A percentile compares a stretch with the other conserved stretches of the same genome.
Conservation (phyloP, 106 monocot species). For the Allium fistulosum region DNA sequence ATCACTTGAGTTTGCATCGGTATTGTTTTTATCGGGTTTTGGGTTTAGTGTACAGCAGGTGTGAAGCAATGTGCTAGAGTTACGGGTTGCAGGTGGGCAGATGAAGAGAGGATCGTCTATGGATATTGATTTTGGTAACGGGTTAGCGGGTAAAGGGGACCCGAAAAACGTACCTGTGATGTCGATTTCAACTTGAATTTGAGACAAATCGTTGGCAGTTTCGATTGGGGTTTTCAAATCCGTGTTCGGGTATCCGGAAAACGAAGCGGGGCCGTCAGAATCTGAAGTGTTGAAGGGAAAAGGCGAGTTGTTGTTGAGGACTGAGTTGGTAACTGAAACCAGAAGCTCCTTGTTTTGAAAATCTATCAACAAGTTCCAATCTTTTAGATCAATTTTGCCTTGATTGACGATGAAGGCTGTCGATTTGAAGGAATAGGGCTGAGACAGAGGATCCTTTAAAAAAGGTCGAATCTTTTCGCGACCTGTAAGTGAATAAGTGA, state of each 20-base stretch:
- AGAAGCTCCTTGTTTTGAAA: constrained; percentile 58
- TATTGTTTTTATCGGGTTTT: constrained; percentile 12
- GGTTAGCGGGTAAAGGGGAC: constrained; percentile 12
- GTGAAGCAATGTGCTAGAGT: constrained; percentile 2
- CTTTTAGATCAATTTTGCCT: constrained; percentile 8
- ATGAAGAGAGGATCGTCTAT: constrained; percentile 41
- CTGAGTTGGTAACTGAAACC: constrained; percentile 38
- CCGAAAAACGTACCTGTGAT: constrained; percentile 65
- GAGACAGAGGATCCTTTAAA: neutral
- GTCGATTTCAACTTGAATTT: constrained; percentile 42
- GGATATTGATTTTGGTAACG: constrained; percentile 32
- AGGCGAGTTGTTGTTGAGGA: constrained; percentile 53
- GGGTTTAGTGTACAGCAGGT: constrained; percentile 45
- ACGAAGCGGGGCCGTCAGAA: constrained; percentile 35
- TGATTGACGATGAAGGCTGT: constrained; percentile 19
- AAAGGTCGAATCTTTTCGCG: constrained; percentile 16
- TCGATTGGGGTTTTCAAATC: constrained; percentile 84
- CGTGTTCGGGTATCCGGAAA: constrained; percentile 68
- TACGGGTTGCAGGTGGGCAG: constrained; percentile 21
- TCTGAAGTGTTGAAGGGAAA: constrained; percentile 52
- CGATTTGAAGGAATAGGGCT: constrained; percentile 17
- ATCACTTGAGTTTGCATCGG: constrained; percentile 2
- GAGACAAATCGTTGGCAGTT: constrained; percentile 65
- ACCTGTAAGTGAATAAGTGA: constrained; percentile 12
- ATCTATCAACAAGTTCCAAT: constrained; percentile 12